These are phyloP conservation scores for Candida ovalis DNA, from an alignment of 805 yeast species.

Conservation along the genomic window DNA sequence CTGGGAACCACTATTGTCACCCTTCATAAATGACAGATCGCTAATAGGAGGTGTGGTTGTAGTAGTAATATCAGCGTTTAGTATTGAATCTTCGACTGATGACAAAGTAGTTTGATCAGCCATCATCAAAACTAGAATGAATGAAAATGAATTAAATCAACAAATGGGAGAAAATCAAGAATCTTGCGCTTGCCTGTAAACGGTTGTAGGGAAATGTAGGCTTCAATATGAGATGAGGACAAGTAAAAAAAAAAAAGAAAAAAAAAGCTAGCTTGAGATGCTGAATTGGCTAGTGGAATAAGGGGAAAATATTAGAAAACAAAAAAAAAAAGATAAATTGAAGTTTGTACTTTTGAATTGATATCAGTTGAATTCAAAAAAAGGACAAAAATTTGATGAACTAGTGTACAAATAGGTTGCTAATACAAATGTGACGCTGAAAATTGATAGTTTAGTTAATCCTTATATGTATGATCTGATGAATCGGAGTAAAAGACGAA, in stretches of 20 bases:
- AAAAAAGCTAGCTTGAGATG: background rate
- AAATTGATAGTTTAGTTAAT: background rate
- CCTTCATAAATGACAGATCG: constrained; percentile 19
- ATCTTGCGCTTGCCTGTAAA: background rate
- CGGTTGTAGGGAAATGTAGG: background rate
- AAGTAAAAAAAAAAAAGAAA: background rate
- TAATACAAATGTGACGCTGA: background rate
- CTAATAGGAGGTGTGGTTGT: constrained; percentile 32
- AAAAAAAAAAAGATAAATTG: background rate
- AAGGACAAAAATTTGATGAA: background rate
- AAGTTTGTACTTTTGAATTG: constrained; percentile 3
- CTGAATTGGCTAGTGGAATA: background rate
- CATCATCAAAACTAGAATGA: constrained; percentile 14
- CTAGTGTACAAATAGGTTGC: constrained; percentile 1
- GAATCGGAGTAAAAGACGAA: background rate
- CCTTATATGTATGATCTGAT: background rate
- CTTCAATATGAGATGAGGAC: background rate
- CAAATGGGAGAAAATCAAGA: background rate
- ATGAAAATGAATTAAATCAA: background rate
- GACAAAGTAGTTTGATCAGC: constrained; percentile 35
- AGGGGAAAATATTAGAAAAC: constrained; percentile 3
- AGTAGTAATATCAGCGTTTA: constrained; percentile 23
- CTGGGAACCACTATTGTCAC: background rate
- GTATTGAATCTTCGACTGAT: constrained; percentile 28
- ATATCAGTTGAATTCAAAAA: background rate